Evolutionary conservation across 2,329 filamentous ascomycete genomes (phyloP).

Genomic region (Fusarium brevicatenulatum): DNA sequence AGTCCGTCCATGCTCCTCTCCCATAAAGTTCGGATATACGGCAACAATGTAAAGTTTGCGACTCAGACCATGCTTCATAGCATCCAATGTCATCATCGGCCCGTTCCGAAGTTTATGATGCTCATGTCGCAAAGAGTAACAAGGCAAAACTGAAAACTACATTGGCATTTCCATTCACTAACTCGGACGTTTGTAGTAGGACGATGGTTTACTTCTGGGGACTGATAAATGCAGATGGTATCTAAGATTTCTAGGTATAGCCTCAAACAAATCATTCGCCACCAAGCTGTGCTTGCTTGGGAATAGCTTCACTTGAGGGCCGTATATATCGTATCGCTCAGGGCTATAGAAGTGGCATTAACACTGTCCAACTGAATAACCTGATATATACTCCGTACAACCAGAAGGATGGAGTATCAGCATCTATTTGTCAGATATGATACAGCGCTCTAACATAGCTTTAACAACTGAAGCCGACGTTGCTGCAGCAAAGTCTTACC

Average conservation of each 20-base stretch:
- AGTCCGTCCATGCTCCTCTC: neutral
- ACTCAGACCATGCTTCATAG: neutral
- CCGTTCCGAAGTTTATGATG: neutral
- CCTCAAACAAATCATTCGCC: too few species aligned
- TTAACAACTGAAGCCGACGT: neutral
- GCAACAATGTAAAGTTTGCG: neutral
- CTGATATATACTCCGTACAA: neutral
- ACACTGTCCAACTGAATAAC: too few species aligned
- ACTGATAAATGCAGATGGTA: neutral
- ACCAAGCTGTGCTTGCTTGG: too few species aligned
- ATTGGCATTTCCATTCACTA: accelerated
- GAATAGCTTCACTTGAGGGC: too few species aligned
- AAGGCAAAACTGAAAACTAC: too few species aligned
- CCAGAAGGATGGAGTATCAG: accelerated
- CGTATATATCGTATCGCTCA: too few species aligned
- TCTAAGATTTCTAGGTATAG: accelerated
- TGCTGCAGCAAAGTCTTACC: neutral
- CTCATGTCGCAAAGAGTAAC: accelerated
- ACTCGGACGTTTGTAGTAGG: neutral
- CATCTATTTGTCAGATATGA: neutral
- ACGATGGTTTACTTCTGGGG: neutral
- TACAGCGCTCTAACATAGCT: neutral
- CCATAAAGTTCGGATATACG: neutral
- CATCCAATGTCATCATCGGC: neutral
- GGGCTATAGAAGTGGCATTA: accelerated